Base-by-base conservation (phyloP, 768 basidiomycete genomes). In the Amanita thiersii region DNA sequence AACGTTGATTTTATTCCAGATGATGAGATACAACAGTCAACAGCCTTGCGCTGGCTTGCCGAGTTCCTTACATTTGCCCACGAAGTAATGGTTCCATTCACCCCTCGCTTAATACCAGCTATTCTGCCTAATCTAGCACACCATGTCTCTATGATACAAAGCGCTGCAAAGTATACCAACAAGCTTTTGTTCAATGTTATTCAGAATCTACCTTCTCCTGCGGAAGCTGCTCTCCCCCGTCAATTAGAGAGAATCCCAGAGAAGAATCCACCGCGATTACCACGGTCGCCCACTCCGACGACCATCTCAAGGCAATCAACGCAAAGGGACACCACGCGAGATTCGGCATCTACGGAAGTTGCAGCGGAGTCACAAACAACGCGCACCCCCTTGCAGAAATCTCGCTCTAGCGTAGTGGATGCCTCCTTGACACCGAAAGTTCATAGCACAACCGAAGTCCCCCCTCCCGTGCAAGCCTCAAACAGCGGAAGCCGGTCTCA, bases 81-180 rank as follows among this genome's bases (percentile, higher is more conserved):
- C 40, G 88, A 92, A 56, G 89, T 93, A 40, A 88, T 98, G 73
- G 77, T 98, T 19, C 86, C 88, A 2, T 96, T 96, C 55, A 90
- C 91, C 0, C 92, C 96, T 1, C 81, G 89, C 29, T 79, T 99
- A 33, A 83, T 99, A 32, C 84, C 87, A 6, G 88, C 89, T 6
- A 86, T 99, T 44, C 73, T 99, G 11, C 91, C 92, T 5, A 96
- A 94, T 53, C 80, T 99, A 36, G 92, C 94, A 0, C 90, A 94
- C 49, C 88, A 92, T 52, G 85, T 83, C 37, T 67, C 78, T 1
- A 84, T 84, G 71, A 97, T 98, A 46, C 88, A 93, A 53, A 71
- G 79, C 1, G 86, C 84, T 3, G 96, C 96, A 1, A 71, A 77
- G 33, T 77, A 82, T 24, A 91, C 91, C 28, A 97, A 98, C 56